Evolutionary conservation across 257 asterid species (phyloP).

Genomic region (Haberlea rhodopensis): DNA sequence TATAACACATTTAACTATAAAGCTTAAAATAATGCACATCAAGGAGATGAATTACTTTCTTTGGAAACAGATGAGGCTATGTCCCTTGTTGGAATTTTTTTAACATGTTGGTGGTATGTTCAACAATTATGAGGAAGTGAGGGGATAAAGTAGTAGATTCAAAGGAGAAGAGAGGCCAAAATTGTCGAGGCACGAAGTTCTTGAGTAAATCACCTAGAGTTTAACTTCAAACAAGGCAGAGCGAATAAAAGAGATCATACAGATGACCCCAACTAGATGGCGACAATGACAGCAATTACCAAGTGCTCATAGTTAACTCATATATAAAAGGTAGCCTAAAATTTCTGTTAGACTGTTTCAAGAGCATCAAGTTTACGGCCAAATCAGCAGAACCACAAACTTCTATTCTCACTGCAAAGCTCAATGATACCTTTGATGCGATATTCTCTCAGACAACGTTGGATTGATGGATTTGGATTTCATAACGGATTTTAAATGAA

Average conservation of each 20-base stretch:
- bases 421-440: not conserved
- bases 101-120: too few species aligned
- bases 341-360: not conserved
- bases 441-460: not conserved
- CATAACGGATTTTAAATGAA: not conserved
- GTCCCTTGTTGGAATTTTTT: not conserved
- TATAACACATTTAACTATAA: not conserved
- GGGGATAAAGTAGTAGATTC: too few species aligned
- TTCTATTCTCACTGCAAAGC: not conserved
- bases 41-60: too few species aligned
- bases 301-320: not conserved
- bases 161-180: too few species aligned
- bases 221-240: too few species aligned
- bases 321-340: not conserved
- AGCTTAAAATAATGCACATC: not conserved
- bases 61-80: not conserved
- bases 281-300: not conserved
- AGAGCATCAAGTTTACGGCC: not conserved
- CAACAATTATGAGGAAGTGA: not conserved
- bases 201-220: too few species aligned
- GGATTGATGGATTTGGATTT: not conserved
- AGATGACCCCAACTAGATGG: not conserved
- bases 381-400: not conserved
- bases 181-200: too few species aligned
- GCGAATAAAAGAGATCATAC: too few species aligned